Percentiles rank a stretch among this genome's conserved stretches.
phyloP scores from a whole-genome alignment of 208 protist genomes.

The Zelonia costaricensis region DNA sequence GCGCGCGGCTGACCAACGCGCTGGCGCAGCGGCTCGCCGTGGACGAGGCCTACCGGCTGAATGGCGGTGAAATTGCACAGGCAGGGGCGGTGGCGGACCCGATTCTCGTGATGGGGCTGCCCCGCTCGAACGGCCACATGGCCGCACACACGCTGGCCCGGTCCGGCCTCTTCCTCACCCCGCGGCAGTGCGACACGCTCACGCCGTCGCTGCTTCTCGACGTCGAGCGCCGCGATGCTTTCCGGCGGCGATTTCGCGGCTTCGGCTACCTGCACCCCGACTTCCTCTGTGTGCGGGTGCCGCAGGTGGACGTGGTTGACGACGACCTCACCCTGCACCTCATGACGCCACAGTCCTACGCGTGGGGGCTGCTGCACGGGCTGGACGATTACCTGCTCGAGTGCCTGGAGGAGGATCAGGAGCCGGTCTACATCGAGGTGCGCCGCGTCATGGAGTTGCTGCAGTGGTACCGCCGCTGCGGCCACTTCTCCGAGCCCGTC shows the following conservation, averaged over 20 bases:
- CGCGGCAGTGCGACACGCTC: slow-evolving; percentile 78
- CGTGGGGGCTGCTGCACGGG: slow-evolving; percentile 89
- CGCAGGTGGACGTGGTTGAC: slow-evolving; percentile 67
- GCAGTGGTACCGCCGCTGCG: slow-evolving; percentile 88
- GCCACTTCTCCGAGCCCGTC: slow-evolving; percentile 79
- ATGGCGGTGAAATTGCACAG: slow-evolving; percentile 68
- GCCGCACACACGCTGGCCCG: slow-evolving; percentile 83
- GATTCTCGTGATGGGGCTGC: slow-evolving; percentile 82
- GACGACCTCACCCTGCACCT: slow-evolving; percentile 88
- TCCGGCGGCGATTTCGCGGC: slow-evolving; percentile 48
- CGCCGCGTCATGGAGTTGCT: slow-evolving; percentile 76
- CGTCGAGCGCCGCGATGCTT: slow-evolving; percentile 59
- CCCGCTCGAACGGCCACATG: slow-evolving; percentile 86
- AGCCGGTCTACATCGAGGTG: slow-evolving; percentile 68
- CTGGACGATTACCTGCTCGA: slow-evolving; percentile 89
- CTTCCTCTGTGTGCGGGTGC: slow-evolving; percentile 72
- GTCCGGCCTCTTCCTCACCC: slow-evolving; percentile 76
- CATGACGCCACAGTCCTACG: slow-evolving; percentile 84
- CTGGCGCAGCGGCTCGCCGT: slow-evolving; percentile 78
- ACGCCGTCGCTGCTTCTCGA: slow-evolving; percentile 70
- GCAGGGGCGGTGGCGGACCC: slow-evolving; percentile 56
- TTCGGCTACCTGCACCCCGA: slow-evolving; percentile 66
- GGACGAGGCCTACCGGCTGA: slow-evolving; percentile 82
- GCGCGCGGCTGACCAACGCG: slow-evolving; percentile 59
- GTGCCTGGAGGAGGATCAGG: slow-evolving; percentile 86